A percentile compares a stretch with the other conserved stretches of the same genome.
phyloP scores from a whole-genome alignment of 129 eudicot species.

The Dittrichia graveolens region DNA sequence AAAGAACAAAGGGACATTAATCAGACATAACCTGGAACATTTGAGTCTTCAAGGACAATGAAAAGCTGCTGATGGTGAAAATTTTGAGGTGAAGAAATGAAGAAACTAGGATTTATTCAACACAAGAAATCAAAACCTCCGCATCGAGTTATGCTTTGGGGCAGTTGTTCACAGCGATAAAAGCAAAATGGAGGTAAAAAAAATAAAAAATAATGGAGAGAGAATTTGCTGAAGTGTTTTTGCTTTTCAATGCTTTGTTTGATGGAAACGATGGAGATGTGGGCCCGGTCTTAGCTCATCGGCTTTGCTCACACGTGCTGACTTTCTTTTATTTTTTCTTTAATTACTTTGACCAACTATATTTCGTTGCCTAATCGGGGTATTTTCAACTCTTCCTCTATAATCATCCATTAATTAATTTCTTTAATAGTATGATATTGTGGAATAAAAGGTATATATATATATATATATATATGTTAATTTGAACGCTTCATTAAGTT shows the following conservation, averaged over 20 bases:
- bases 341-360: neutral
- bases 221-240: constrained; percentile 15
- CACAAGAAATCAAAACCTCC: no score
- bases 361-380: no score
- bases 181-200: constrained; percentile 1
- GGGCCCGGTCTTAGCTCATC: constrained; percentile 22
- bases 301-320: constrained; percentile 35
- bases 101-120: neutral
- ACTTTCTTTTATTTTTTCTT: neutral
- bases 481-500: no score
- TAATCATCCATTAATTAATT: neutral
- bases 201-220: neutral
- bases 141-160: neutral
- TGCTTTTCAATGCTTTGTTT: neutral
- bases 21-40: constrained; percentile 25
- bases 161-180: neutral
- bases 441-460: no score
- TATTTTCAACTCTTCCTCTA: no score
- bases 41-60: constrained; percentile 21
- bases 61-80: neutral
- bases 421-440: no score
- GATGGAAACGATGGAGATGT: constrained; percentile 28
- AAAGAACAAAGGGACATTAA: constrained; percentile 17
- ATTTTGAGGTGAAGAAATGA: neutral
- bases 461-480: no score